A percentile compares a stretch with the other conserved stretches of the same genome.
Conservation (phyloP, 768 basidiomycete species). For the Pseudohyphozyma bogoriensis region DNA sequence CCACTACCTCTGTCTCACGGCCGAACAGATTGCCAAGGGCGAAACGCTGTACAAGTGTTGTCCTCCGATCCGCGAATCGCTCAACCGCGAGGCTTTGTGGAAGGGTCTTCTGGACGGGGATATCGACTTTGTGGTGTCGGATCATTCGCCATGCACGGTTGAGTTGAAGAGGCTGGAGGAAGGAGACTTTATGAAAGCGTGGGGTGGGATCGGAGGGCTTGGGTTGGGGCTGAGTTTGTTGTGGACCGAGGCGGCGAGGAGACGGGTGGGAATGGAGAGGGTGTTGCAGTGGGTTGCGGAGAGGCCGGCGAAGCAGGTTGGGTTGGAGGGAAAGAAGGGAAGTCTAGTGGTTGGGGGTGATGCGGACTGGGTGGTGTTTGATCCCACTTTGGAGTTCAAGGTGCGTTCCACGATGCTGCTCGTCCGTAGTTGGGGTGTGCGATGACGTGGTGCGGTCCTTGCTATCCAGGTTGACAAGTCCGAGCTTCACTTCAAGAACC, state of each 20-base stretch:
- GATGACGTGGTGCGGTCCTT: neutral
- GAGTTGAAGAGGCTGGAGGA: conserved; percentile 64
- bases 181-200: conserved; percentile 76
- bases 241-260: conserved; percentile 69
- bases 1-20: conserved; percentile 77
- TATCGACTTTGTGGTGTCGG: conserved; percentile 89
- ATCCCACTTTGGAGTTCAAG: conserved; percentile 44
- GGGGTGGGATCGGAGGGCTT: conserved; percentile 89
- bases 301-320: conserved; percentile 68
- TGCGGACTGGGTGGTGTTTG: conserved; percentile 79
- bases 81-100: conserved; percentile 70
- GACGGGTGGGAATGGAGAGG: conserved; percentile 50
- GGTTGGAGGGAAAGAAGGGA: conserved; percentile 62
- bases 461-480: conserved; percentile 61
- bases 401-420: conserved; percentile 22
- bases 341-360: conserved; percentile 61
- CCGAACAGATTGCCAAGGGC: conserved; percentile 62
- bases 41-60: conserved; percentile 87
- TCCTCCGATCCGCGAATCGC: conserved; percentile 70
- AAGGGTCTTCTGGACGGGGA: conserved; percentile 65
- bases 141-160: conserved; percentile 60
- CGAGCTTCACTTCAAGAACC: conserved; percentile 79
- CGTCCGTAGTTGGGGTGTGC: conserved; percentile 2
- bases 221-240: conserved; percentile 79
- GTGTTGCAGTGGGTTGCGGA: conserved; percentile 66